Conservation (phyloP, 495 filamentous ascomycete genomes). For the Aspergillus asperescens region DNA sequence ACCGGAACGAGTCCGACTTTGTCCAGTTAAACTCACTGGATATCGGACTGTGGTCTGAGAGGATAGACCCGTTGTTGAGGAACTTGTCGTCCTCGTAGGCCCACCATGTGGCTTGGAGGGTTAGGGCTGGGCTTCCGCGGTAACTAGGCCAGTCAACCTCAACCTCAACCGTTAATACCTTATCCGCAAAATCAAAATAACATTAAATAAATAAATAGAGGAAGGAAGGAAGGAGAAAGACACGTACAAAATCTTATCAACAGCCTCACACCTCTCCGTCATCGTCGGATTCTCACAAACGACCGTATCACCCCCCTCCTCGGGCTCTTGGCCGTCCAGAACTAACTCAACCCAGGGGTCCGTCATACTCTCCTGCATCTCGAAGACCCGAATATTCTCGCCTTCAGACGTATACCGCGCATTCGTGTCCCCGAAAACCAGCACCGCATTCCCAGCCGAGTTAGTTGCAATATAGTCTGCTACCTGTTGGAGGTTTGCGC, state of each 20-base stretch:
- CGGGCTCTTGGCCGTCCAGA: constrained; percentile 39
- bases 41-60: constrained; percentile 60
- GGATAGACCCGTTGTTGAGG: constrained; percentile 47
- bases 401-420: constrained; percentile 49
- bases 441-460: constrained; percentile 52
- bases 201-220: not conserved
- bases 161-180: not conserved
- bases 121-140: constrained; percentile 42
- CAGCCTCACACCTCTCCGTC: constrained; percentile 50
- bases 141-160: constrained; percentile 26
- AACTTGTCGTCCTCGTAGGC: constrained; percentile 48
- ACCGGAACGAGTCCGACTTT: constrained; percentile 32
- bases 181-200: not conserved
- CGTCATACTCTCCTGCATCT: constrained; percentile 37
- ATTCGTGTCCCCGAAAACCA: constrained; percentile 58
- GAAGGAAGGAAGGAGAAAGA: not conserved
- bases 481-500: constrained; percentile 52
- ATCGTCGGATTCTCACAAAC: constrained; percentile 48
- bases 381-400: constrained; percentile 47
- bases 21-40: constrained; percentile 50
- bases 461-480: constrained; percentile 47
- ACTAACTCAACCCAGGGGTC: constrained; percentile 52
- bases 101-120: constrained; percentile 39
- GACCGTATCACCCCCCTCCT: constrained; percentile 26
- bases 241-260: constrained; percentile 54